Evolutionary conservation across 177 flowering plant species (phyloP), one percentile per base, ranked within the genome.

Genomic region (Vitis hybrid): DNA sequence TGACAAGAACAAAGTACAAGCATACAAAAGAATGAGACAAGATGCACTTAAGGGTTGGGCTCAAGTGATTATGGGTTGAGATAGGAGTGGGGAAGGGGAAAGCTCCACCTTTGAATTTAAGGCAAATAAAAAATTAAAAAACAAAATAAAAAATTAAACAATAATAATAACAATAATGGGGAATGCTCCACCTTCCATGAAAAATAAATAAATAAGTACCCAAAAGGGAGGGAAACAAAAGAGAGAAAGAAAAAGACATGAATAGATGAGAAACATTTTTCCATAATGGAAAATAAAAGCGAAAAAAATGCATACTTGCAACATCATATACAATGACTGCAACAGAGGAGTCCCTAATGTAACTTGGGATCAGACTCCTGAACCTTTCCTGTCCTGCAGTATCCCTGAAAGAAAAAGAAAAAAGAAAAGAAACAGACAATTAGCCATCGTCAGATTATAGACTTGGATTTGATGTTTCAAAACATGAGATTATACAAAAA

Each of bases 381-480:
- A 83, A 83, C 20, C 86, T 81, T 64, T 83, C 86, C 68, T 83
- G 86, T 31, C 86, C 86, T 31, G 86, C 86, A 56, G 86, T 83
- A 76, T 83, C 86, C 86, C 84, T 83, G 76, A 2, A 68, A 39
- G 8, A 39, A 33, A 33, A 33, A 33, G 45, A 12, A 58, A 11
- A 51, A 3, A 52, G 1, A 22, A 64, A 22, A 64, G 22, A 59
- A n/a, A 22, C 50, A 62, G 5, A 49, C 20, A 39, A 68, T 73
- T 19, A 29, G 20, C 26, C 50, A 55, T 55, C 62, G 20, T 33
- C 10, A 60, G 52, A 59, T 53, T 3, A 6, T 20, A 63, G 64
- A 39, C 45, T 39, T 5, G 8, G 45, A 39, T 39, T 39, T 39
- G 45, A 39, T 39, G 45, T 39, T 39, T 39, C 45, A 39, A 39